Evolutionary conservation across 345 rosid species (phyloP).

Genomic region (Lumnitzera racemosa): DNA sequence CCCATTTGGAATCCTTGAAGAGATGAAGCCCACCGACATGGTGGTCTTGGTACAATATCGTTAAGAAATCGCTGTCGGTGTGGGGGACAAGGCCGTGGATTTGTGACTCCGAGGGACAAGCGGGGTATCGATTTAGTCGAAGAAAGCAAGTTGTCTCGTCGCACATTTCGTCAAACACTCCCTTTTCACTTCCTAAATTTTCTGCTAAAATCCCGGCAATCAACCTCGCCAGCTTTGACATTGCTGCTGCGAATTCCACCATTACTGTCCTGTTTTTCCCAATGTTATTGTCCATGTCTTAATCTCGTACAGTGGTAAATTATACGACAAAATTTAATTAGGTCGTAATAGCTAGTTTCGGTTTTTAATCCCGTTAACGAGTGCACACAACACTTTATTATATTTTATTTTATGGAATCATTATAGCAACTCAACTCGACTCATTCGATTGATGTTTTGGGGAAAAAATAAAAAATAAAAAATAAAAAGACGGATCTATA

Average conservation of each 20-base stretch:
- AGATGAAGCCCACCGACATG: conserved; percentile 70
- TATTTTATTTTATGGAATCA: no score
- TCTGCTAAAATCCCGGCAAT: conserved; percentile 41
- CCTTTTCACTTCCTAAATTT: conserved; percentile 24
- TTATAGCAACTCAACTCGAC: no score
- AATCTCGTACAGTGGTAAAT: no score
- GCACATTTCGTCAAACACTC: conserved; percentile 24
- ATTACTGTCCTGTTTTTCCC: conserved; percentile 31
- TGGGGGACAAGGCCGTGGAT: conserved; percentile 53
- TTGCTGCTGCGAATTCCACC: conserved; percentile 40
- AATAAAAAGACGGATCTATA: neutral
- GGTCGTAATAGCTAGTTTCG: no score
- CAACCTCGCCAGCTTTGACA: conserved; percentile 44
- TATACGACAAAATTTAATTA: no score
- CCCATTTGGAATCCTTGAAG: conserved; percentile 58
- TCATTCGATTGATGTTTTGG: no score
- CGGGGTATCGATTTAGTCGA: conserved; percentile 50
- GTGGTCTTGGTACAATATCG: conserved; percentile 52
- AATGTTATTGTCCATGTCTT: no score
- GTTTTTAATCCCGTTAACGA: no score
- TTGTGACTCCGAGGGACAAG: conserved; percentile 37
- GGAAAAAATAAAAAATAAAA: neutral
- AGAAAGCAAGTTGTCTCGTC: conserved; percentile 47
- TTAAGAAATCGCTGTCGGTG: conserved; percentile 66
- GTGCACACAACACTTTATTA: no score